Evolutionary conservation across 2,329 filamentous ascomycete genomes (phyloP).

Genomic region (Alternaria triticimaculans): DNA sequence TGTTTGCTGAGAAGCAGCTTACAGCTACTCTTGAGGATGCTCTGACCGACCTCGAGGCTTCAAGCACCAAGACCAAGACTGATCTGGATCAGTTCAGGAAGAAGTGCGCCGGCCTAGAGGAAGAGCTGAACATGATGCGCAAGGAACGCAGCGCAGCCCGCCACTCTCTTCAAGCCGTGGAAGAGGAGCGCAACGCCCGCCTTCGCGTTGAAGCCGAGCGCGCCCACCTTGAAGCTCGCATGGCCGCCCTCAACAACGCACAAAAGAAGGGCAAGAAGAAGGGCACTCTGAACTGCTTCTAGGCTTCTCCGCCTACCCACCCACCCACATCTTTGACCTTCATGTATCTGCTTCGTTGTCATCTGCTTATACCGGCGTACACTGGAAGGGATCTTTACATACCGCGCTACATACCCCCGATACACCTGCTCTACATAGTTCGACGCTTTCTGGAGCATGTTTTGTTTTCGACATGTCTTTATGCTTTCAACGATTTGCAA

Average conservation of each 20-base stretch:
- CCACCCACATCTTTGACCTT: constrained; percentile 16
- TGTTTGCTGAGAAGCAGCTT: constrained; percentile 94
- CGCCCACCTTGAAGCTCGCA: constrained; percentile 89
- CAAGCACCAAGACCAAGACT: constrained; percentile 87
- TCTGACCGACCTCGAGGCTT: constrained; percentile 88
- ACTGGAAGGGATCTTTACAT: constrained; percentile 34
- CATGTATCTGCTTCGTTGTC: constrained; percentile 28
- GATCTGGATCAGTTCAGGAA: constrained; percentile 92
- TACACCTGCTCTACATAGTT: constrained; percentile 14
- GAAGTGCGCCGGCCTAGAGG: constrained; percentile 78
- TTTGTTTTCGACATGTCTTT: constrained; percentile 29
- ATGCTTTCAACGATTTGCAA: constrained; percentile 33
- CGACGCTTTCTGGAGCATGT: constrained; percentile 4
- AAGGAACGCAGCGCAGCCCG: constrained; percentile 66
- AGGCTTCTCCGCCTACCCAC: constrained; percentile 42
- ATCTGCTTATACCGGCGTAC: constrained; percentile 29
- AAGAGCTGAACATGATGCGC: constrained; percentile 69
- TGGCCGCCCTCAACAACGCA: constrained; percentile 75
- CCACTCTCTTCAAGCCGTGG: constrained; percentile 82
- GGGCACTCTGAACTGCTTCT: constrained; percentile 96
- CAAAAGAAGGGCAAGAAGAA: constrained; percentile 96
- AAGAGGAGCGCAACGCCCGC: constrained; percentile 94
- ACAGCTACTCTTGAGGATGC: constrained; percentile 95
- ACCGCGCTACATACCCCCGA: constrained; percentile 35
- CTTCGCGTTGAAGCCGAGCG: constrained; percentile 87